These are phyloP conservation scores for Podaxis carcinomalis DNA, from an alignment of 768 basidiomycete genomes.

Conservation along the genomic window DNA sequence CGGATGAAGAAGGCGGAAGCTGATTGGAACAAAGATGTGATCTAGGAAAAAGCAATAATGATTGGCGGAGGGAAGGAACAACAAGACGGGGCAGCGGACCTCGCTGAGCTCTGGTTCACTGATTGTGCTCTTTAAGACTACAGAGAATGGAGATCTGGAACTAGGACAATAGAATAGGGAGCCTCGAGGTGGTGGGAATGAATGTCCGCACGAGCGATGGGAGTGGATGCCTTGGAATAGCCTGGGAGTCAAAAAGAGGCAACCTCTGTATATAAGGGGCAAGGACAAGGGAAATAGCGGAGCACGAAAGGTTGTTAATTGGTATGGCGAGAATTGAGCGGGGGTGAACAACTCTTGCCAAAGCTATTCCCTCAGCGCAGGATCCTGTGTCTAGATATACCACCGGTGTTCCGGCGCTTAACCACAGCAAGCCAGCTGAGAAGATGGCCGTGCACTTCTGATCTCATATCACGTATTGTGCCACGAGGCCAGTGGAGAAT, in stretches of 20 bases:
- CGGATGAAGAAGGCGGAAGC: not conserved
- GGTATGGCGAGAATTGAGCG: not conserved
- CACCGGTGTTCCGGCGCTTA: not conserved
- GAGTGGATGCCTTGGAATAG: not conserved
- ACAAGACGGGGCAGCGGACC: not conserved
- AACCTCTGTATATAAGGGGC: not conserved
- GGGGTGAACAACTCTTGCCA: not conserved
- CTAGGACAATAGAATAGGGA: not conserved
- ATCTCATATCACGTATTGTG: conserved; percentile 1
- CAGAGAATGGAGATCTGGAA: not conserved
- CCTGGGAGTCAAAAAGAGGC: conserved; percentile 2
- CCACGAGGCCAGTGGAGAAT: conserved; percentile 1
- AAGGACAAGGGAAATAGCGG: not conserved
- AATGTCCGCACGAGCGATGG: not conserved
- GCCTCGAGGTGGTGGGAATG: not conserved
- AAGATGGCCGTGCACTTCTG: not conserved
- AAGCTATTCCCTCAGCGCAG: not conserved
- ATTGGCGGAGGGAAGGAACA: not conserved
- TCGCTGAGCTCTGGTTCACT: not conserved
- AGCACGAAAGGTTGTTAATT: not conserved
- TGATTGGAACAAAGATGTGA: not conserved
- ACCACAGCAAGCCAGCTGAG: not conserved
- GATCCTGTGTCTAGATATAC: not conserved
- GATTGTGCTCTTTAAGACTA: not conserved
- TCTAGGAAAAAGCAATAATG: not conserved